Evolutionary conservation across 805 yeast genomes (phyloP).

Genomic region (Pichia thaimueangensis): DNA sequence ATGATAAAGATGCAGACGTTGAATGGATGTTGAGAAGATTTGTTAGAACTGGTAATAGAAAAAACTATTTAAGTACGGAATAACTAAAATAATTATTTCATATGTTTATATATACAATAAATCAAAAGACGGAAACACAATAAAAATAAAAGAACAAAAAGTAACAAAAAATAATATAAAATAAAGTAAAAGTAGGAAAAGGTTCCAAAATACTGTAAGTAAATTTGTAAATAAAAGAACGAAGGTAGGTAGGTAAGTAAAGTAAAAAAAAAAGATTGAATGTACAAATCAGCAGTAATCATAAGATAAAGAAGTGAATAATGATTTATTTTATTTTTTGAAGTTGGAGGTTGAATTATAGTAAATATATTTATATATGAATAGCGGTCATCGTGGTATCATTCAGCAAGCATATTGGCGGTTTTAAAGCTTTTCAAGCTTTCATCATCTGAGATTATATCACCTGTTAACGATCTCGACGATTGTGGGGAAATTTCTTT

Average conservation of each 20-base stretch:
- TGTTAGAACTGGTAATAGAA: conserved; percentile 91
- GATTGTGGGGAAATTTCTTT: conserved; percentile 7
- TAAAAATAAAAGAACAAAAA: too few species aligned
- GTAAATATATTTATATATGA: too few species aligned
- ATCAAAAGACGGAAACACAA: neutral
- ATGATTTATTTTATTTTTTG: too few species aligned
- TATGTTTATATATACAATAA: neutral
- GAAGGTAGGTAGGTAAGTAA: too few species aligned
- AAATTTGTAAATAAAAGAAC: too few species aligned
- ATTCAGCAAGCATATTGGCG: conserved; percentile 3
- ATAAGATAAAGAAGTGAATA: too few species aligned
- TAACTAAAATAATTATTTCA: conserved; percentile 4
- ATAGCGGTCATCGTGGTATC: too few species aligned
- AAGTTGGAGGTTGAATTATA: too few species aligned
- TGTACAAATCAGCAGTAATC: too few species aligned
- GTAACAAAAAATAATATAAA: conserved; percentile 10
- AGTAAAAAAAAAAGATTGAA: too few species aligned
- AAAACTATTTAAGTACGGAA: conserved; percentile 61
- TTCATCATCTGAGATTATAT: conserved; percentile 19
- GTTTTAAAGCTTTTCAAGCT: conserved; percentile 18
- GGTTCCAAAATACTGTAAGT: too few species aligned
- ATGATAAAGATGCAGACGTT: conserved; percentile 94
- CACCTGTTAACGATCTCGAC: conserved; percentile 2
- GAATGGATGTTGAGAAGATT: conserved; percentile 95
- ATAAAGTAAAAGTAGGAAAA: too few species aligned